phyloP scores from a whole-genome alignment of 164 flowering plant species.

The Nymphaea colorata region DNA sequence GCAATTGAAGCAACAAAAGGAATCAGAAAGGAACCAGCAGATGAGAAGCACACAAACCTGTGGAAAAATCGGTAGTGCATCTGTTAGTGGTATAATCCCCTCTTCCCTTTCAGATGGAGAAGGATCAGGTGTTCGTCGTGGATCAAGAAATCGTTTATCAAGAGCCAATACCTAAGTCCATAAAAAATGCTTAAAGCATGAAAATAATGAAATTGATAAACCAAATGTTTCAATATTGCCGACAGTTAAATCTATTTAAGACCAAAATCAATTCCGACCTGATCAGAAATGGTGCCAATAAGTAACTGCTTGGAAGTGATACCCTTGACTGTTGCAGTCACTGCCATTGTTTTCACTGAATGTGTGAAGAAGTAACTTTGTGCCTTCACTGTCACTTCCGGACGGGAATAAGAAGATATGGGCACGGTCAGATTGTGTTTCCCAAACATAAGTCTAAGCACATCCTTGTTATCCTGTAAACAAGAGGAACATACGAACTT shows the following conservation, averaged over 20 bases:
- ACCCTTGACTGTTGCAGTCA: conserved; percentile 86
- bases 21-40: too few species aligned
- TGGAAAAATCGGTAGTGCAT: conserved; percentile 84
- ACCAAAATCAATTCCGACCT: conserved; percentile 34
- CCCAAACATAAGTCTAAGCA: conserved; percentile 83
- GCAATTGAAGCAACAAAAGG: too few species aligned
- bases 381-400: conserved; percentile 71
- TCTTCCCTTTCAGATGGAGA: conserved; percentile 82
- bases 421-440: conserved; percentile 92
- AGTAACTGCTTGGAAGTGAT: conserved; percentile 96
- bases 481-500: conserved; percentile 1
- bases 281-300: conserved; percentile 92
- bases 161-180: conserved; percentile 71
- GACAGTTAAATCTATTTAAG: background rate
- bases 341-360: conserved; percentile 79
- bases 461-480: conserved; percentile 80
- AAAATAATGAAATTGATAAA: background rate
- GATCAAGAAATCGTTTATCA: conserved; percentile 88
- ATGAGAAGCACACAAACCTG: conserved; percentile 43
- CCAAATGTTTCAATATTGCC: background rate
- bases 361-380: conserved; percentile 88
- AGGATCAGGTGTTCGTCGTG: conserved; percentile 78
- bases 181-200: background rate
- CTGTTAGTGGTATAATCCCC: conserved; percentile 85
- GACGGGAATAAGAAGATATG: conserved; percentile 75